Base-by-base conservation (phyloP, 2,329 filamentous ascomycete genomes). In the Neopestalotiopsis rosae region DNA sequence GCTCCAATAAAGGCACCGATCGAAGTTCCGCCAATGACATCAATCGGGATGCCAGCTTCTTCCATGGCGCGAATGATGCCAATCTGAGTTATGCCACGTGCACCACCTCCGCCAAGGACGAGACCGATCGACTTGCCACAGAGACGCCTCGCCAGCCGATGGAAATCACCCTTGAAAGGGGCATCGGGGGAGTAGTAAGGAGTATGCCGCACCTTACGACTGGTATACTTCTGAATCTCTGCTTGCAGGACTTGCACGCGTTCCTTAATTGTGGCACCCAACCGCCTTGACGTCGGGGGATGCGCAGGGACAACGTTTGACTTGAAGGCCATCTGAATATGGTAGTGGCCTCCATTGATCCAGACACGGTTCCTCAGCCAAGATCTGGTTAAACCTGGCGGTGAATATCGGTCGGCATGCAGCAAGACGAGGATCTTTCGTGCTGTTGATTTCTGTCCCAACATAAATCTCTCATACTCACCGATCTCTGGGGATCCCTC, bases 141-240 rank as follows among this genome's bases (percentile, higher is more conserved):
- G 0, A 99, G 86, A 6, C 95, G 88, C 67, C 97, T 89, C 4
- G 95, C 96, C 28, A 99, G 88, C 13, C 96, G 91, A 79, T 99
- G 95, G 74, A 99, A 98, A 76, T 99, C 96, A 2, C 96, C 94
- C 79, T 99, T 99, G 84, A 94, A 97, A 0, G 95, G 92, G 0
- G 94, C 94, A 67, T 98, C 94, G 0, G 95, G 91, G 0, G 95
- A 94, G 78, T 98, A 99, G 45, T 97, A 89, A 0, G 94, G 92
- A 3, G 91, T 92, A 74, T 97, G 94, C 32, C 93, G 90, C n/a
- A 97, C 90, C 72, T 93, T 92, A n/a, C 94, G 89, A 1, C 94
- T 97, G 0, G 97, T 98, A 79, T 98, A 99, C 78, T 98, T 98
- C 77, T 98, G 95, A 24, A 99, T 98, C 78, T 98, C 96, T 0